A percentile compares a stretch with the other conserved stretches of the same genome.
Evolutionary conservation across 352 stramenopile species (phyloP).

Genomic region (Globisporangium takayamanum): DNA sequence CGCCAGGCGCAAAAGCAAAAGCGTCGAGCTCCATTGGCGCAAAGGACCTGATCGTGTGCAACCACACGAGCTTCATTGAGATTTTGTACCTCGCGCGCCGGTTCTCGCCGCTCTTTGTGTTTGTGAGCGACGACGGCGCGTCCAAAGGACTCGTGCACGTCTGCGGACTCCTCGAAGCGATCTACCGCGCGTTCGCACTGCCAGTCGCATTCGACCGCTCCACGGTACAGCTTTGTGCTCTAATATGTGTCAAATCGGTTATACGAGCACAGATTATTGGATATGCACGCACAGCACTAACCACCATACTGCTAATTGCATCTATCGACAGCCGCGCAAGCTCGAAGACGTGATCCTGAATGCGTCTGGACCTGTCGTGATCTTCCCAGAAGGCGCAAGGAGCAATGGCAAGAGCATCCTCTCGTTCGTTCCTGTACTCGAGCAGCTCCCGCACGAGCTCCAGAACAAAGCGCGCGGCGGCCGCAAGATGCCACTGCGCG

Average conservation of each 20-base stretch:
- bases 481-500: slow-evolving; percentile 23
- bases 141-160: slow-evolving; percentile 55
- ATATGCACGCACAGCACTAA: neutral
- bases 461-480: slow-evolving; percentile 11
- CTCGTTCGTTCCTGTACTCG: slow-evolving; percentile 58
- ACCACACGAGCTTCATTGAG: slow-evolving; percentile 79
- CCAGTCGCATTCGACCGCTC: slow-evolving; percentile 32
- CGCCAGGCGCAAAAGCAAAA: slow-evolving; percentile 24
- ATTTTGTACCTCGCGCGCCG: slow-evolving; percentile 67
- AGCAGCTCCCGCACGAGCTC: slow-evolving; percentile 38
- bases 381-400: slow-evolving; percentile 71
- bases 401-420: slow-evolving; percentile 80
- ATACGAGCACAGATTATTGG: neutral
- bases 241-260: neutral
- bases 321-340: slow-evolving; percentile 27
- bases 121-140: slow-evolving; percentile 42
- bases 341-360: slow-evolving; percentile 61
- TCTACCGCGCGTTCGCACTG: slow-evolving; percentile 49
- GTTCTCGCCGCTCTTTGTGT: slow-evolving; percentile 78
- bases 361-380: slow-evolving; percentile 54
- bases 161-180: slow-evolving; percentile 55
- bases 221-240: slow-evolving; percentile 18
- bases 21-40: slow-evolving; percentile 24
- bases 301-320: too few species aligned
- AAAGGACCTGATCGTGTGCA: slow-evolving; percentile 71